Evolutionary conservation across 2,329 filamentous ascomycete genomes (phyloP).

Genomic region (Blumeriella jaapii): DNA sequence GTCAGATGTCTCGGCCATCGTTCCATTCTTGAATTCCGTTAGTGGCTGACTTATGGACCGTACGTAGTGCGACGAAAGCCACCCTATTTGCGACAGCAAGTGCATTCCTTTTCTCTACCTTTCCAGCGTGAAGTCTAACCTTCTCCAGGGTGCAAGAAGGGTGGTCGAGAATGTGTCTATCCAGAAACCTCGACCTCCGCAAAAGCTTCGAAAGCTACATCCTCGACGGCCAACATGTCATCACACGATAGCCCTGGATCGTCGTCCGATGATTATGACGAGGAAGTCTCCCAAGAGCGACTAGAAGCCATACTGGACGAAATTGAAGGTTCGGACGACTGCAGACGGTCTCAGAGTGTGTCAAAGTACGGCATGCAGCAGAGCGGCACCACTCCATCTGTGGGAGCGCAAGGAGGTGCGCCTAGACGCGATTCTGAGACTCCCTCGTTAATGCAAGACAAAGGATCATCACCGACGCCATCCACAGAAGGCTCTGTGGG

Average conservation of each 20-base stretch:
- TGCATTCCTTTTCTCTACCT: no score
- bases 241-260: conserved; percentile 32
- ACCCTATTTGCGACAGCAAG: conserved; percentile 73
- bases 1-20: conserved; percentile 31
- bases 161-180: conserved; percentile 81
- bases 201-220: conserved; percentile 17
- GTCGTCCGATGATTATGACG: conserved; percentile 40
- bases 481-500: conserved; percentile 32
- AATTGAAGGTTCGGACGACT: conserved; percentile 31
- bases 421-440: conserved; percentile 41
- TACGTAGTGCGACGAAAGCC: conserved; percentile 88
- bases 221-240: conserved; percentile 27
- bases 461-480: conserved; percentile 41
- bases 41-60: background rate
- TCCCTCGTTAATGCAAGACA: conserved; percentile 39
- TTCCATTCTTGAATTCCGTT: background rate
- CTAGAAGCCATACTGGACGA: conserved; percentile 45
- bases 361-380: conserved; percentile 26
- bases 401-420: conserved; percentile 28
- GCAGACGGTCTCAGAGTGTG: conserved; percentile 15
- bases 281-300: conserved; percentile 36
- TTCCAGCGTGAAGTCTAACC: no score
- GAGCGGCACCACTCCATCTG: conserved; percentile 31
- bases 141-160: conserved; percentile 70
- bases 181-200: conserved; percentile 50